Percentiles rank a stretch among this genome's conserved stretches.
These are phyloP conservation scores for Chrysoporthe deuterocubensis DNA, from an alignment of 2,329 filamentous ascomycete genomes.

Conservation along the genomic window DNA sequence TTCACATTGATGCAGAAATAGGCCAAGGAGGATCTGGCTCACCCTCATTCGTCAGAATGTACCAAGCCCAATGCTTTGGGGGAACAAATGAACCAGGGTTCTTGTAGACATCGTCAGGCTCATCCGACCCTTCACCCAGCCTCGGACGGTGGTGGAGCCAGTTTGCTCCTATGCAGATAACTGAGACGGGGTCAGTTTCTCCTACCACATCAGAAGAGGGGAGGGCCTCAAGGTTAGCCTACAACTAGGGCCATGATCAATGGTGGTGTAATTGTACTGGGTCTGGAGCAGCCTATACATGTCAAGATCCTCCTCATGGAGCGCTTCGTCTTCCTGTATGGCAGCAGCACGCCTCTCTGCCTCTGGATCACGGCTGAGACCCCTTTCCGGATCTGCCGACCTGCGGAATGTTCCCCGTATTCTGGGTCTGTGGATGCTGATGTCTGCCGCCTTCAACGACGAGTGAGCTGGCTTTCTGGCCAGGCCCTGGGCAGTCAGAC, in stretches of 20 bases:
- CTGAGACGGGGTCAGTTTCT: conserved; percentile 40
- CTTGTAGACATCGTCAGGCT: conserved; percentile 10
- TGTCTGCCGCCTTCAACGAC: neutral
- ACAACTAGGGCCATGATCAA: conserved; percentile 71
- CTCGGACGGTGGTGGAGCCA: conserved; percentile 53
- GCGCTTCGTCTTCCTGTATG: neutral
- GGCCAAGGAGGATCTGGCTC: conserved; percentile 31
- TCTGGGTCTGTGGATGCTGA: neutral
- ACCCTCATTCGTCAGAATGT: conserved; percentile 69
- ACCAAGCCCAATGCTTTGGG: conserved; percentile 68
- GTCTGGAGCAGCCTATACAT: conserved; percentile 63
- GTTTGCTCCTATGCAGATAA: conserved; percentile 74
- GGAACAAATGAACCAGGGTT: conserved; percentile 38
- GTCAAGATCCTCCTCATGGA: conserved; percentile 36
- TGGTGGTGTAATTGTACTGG: conserved; percentile 76
- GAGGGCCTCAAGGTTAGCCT: conserved; percentile 33
- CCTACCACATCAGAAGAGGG: conserved; percentile 29
- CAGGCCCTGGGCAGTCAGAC: conserved; percentile 20
- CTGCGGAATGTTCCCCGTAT: conserved; percentile 14
- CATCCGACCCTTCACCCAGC: conserved; percentile 17
- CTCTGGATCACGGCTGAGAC: neutral
- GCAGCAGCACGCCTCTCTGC: neutral
- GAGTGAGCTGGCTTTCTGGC: neutral
- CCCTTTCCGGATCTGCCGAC: conserved; percentile 20
- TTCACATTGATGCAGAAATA: conserved; percentile 14